Percentiles rank a stretch among this genome's conserved stretches.
Conservation (phyloP, 495 filamentous ascomycete genomes). For the Daldinia concentrica region DNA sequence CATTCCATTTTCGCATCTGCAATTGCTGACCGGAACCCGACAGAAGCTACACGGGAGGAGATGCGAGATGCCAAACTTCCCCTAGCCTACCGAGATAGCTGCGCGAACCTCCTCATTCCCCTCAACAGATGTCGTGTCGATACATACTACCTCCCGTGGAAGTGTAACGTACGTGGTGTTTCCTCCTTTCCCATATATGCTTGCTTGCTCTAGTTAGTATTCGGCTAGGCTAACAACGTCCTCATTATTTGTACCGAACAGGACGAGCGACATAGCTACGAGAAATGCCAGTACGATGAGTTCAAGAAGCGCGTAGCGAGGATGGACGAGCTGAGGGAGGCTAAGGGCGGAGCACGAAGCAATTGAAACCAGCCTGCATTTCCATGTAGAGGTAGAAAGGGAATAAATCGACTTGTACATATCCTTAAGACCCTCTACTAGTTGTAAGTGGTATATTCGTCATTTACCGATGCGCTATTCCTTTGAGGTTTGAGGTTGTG, state of each 20-base stretch:
- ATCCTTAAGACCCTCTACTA: not conserved
- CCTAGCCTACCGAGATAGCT: slow-evolving; percentile 90
- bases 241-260: slow-evolving; percentile 45
- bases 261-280: slow-evolving; percentile 96
- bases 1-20: not conserved
- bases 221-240: slow-evolving; percentile 15
- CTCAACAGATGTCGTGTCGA: slow-evolving; percentile 93
- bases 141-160: slow-evolving; percentile 95
- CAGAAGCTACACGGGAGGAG: slow-evolving; percentile 81
- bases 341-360: slow-evolving; percentile 87
- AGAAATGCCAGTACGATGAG: slow-evolving; percentile 98
- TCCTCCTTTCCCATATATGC: not conserved
- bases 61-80: slow-evolving; percentile 93
- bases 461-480: not conserved
- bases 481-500: not conserved
- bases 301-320: slow-evolving; percentile 98
- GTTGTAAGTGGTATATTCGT: not conserved
- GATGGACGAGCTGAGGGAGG: slow-evolving; percentile 94
- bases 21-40: not conserved
- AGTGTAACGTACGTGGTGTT: slow-evolving; percentile 81
- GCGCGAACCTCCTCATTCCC: slow-evolving; percentile 91
- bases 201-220: not conserved
- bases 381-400: not conserved
- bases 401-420: slow-evolving; percentile 4
- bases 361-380: slow-evolving; percentile 65